Evolutionary conservation across 2,329 filamentous ascomycete genomes (phyloP).

Genomic region (Aspergillus novofumigatus): DNA sequence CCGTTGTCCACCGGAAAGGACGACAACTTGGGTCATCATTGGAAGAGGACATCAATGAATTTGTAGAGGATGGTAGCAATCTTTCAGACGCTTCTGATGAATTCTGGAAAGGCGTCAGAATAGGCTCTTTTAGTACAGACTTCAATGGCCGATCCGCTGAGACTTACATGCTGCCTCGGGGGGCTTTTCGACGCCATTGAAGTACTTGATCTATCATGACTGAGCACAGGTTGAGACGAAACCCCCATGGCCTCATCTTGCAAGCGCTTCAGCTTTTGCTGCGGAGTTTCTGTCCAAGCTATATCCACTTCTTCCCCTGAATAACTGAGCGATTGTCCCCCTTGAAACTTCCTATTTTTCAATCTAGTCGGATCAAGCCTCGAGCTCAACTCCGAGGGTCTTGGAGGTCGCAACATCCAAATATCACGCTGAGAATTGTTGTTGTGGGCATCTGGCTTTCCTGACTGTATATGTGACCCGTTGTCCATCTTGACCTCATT

Average conservation of each 20-base stretch:
- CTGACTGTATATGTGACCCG: not conserved
- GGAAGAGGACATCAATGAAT: slow-evolving; percentile 1
- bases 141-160: not conserved
- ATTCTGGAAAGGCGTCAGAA: not conserved
- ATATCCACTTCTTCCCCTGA: slow-evolving; percentile 43
- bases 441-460: slow-evolving; percentile 16
- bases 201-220: not conserved
- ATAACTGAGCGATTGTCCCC: slow-evolving; percentile 50
- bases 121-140: not conserved
- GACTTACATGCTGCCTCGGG: slow-evolving; percentile 56
- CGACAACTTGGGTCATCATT: slow-evolving; percentile 81
- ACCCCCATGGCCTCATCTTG: slow-evolving; percentile 80
- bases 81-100: not conserved
- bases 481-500: not conserved
- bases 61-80: not conserved
- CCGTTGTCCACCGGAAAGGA: slow-evolving; percentile 87
- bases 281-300: slow-evolving; percentile 88
- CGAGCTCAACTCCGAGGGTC: slow-evolving; percentile 49
- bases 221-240: slow-evolving; percentile 22
- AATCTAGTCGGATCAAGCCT: slow-evolving; percentile 79
- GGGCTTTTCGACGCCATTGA: slow-evolving; percentile 43
- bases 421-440: slow-evolving; percentile 64
- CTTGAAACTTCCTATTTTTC: slow-evolving; percentile 75
- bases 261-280: slow-evolving; percentile 76
- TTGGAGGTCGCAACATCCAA: slow-evolving; percentile 75